Evolutionary conservation across 352 stramenopile species (phyloP).

Genomic region (Pythium rhizo-oryzae): DNA sequence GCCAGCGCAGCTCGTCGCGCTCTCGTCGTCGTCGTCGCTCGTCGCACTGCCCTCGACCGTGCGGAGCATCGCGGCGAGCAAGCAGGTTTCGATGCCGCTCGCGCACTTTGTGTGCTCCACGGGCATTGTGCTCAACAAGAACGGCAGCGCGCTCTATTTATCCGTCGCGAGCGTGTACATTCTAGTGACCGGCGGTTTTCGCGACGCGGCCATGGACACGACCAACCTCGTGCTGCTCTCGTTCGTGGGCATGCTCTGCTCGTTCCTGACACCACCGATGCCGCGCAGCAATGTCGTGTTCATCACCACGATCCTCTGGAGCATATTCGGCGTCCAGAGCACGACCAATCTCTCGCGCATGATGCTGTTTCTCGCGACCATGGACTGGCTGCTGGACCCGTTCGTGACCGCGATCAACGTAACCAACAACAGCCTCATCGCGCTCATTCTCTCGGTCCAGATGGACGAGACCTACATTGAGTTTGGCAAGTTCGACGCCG

Average conservation of each 20-base stretch:
- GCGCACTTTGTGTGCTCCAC: conserved; percentile 58
- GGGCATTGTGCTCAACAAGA: conserved; percentile 60
- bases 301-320: conserved; percentile 46
- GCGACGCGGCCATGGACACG: conserved; percentile 26
- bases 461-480: conserved; percentile 45
- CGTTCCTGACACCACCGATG: conserved; percentile 44
- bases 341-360: conserved; percentile 28
- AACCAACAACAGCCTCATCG: conserved; percentile 52
- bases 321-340: conserved; percentile 43
- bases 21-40: conserved; percentile 53
- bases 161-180: conserved; percentile 53
- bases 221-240: conserved; percentile 37
- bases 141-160: conserved; percentile 59
- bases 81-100: conserved; percentile 57
- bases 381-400: conserved; percentile 65
- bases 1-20: conserved; percentile 50
- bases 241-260: conserved; percentile 42
- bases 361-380: conserved; percentile 41
- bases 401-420: conserved; percentile 59
- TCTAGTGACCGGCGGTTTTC: conserved; percentile 32
- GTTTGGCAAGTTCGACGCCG: conserved; percentile 22
- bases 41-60: conserved; percentile 55
- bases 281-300: conserved; percentile 39
- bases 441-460: conserved; percentile 51
- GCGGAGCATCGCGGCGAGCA: conserved; percentile 49